Evolutionary conservation across 1,284 basidiomycete species (phyloP).

Genomic region (Leucoagaricus sp.): DNA sequence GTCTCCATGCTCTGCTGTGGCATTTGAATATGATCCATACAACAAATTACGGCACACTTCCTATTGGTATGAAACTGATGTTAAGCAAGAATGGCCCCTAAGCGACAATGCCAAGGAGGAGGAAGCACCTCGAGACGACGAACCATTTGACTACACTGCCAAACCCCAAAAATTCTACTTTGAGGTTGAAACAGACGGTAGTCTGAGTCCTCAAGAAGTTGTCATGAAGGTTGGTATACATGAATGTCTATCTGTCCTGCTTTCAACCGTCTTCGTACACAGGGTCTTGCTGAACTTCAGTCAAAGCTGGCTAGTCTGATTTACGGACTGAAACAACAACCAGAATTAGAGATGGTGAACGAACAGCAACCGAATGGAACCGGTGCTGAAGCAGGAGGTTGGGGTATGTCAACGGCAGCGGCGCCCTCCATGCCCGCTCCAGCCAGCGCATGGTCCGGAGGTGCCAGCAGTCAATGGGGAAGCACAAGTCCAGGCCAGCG

Average conservation of each 20-base stretch:
- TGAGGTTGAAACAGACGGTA: slow-evolving; percentile 90
- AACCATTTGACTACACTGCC: slow-evolving; percentile 85
- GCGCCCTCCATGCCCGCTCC: slow-evolving; percentile 18
- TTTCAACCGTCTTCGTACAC: slow-evolving; percentile 14
- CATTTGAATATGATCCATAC: slow-evolving; percentile 98
- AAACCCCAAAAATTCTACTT: slow-evolving; percentile 90
- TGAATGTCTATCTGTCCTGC: neutral
- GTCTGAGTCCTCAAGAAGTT: slow-evolving; percentile 85
- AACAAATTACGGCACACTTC: slow-evolving; percentile 96
- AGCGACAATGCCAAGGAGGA: slow-evolving; percentile 84
- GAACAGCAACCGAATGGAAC: slow-evolving; percentile 39
- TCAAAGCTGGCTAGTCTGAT: slow-evolving; percentile 83
- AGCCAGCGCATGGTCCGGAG: slow-evolving; percentile 30
- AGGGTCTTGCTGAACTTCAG: slow-evolving; percentile 83
- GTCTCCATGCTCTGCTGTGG: slow-evolving; percentile 94
- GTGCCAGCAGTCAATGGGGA: slow-evolving; percentile 36
- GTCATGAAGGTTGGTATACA: slow-evolving; percentile 69
- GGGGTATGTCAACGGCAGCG: slow-evolving; percentile 2
- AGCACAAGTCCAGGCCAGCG: slow-evolving; percentile 12
- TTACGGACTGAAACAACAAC: slow-evolving; percentile 65
- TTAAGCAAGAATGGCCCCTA: slow-evolving; percentile 81
- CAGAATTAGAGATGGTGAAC: slow-evolving; percentile 54
- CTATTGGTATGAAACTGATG: slow-evolving; percentile 91
- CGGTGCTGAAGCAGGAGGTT: slow-evolving; percentile 21
- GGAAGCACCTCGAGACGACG: slow-evolving; percentile 75